phyloP scores from a whole-genome alignment of 768 basidiomycete genomes.

The Cystobasidiopsis lactophilus region DNA sequence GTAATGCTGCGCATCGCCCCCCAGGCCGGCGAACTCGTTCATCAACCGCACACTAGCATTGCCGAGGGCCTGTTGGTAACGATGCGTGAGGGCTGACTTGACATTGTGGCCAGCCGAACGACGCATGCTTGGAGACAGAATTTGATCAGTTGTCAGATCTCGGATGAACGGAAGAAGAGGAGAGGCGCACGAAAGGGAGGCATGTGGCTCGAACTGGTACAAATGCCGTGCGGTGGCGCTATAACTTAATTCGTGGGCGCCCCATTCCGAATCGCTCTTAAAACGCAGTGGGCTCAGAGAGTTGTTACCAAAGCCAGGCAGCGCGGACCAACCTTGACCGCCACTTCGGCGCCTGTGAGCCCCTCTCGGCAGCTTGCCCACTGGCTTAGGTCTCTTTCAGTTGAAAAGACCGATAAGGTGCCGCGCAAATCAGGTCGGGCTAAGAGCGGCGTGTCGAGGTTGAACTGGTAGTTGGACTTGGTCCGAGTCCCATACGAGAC shows the following conservation, averaged over 20 bases:
- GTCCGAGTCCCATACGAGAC: slow-evolving; percentile 71
- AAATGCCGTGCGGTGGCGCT: slow-evolving; percentile 62
- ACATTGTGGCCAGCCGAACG: slow-evolving; percentile 54
- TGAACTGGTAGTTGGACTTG: slow-evolving; percentile 42
- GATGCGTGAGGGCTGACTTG: slow-evolving; percentile 68
- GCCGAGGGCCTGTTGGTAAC: slow-evolving; percentile 50
- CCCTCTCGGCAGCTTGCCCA: slow-evolving; percentile 52
- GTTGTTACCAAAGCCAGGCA: background rate
- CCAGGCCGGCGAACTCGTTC: slow-evolving; percentile 47
- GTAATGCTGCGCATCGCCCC: slow-evolving; percentile 54
- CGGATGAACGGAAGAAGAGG: background rate
- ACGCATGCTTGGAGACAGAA: no score
- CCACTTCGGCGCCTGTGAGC: slow-evolving; percentile 49
- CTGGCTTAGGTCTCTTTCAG: slow-evolving; percentile 56
- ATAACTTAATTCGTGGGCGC: slow-evolving; percentile 55
- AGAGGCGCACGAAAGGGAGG: slow-evolving; percentile 47
- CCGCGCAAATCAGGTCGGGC: slow-evolving; percentile 41
- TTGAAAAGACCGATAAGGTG: slow-evolving; percentile 46
- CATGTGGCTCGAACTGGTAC: slow-evolving; percentile 43
- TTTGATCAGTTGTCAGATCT: no score
- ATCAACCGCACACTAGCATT: slow-evolving; percentile 30
- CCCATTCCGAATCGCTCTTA: slow-evolving; percentile 15
- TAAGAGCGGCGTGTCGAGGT: slow-evolving; percentile 26
- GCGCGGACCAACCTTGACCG: slow-evolving; percentile 29
- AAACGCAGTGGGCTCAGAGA: background rate